Conservation (phyloP, 768 basidiomycete genomes). For the Tubosaeta sp. region DNA sequence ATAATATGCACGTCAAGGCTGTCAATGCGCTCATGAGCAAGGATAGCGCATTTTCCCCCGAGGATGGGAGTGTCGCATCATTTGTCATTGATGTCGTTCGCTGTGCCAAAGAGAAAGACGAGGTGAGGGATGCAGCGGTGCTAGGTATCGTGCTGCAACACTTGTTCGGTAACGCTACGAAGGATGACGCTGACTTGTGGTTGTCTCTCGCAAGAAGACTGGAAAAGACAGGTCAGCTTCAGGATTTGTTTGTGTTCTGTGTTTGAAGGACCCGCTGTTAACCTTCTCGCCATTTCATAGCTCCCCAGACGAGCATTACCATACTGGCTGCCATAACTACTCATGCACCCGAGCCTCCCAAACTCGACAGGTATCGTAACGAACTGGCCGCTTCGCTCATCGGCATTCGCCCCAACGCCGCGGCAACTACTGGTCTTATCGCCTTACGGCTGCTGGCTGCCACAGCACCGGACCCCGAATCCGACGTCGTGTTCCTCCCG, state of each 20-base stretch:
- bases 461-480: conserved; percentile 72
- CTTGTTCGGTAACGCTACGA: conserved; percentile 53
- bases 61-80: conserved; percentile 21
- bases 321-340: conserved; percentile 59
- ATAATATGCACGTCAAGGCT: conserved; percentile 47
- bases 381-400: conserved; percentile 82
- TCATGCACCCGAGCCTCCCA: conserved; percentile 62
- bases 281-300: conserved; percentile 34
- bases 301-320: conserved; percentile 63
- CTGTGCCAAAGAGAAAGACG: conserved; percentile 37
- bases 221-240: conserved; percentile 54
- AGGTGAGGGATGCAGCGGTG: conserved; percentile 52
- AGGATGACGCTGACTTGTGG: conserved; percentile 74
- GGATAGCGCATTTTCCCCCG: conserved; percentile 15
- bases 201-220: conserved; percentile 60
- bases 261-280: neutral
- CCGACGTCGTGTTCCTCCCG: conserved; percentile 79
- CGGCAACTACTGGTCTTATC: conserved; percentile 66
- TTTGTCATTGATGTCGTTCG: conserved; percentile 34
- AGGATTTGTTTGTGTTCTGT: neutral
- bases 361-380: conserved; percentile 79
- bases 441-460: conserved; percentile 66
- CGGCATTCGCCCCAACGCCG: conserved; percentile 57
- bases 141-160: conserved; percentile 59
- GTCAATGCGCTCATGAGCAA: conserved; percentile 33